phyloP scores from a whole-genome alignment of 164 flowering plant genomes.

The Echeveria elegans region DNA sequence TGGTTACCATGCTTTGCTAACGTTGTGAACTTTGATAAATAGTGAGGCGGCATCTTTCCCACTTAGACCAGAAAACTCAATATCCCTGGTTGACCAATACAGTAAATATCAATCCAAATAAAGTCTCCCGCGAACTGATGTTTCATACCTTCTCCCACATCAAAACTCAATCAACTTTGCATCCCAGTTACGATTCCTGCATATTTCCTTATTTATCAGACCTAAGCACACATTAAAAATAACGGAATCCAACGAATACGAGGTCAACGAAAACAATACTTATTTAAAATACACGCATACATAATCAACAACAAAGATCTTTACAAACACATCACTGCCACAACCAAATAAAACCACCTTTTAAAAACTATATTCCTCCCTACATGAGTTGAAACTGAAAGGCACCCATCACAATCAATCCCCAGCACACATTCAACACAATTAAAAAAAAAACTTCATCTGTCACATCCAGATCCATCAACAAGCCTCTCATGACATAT shows the following conservation, averaged over 20 bases:
- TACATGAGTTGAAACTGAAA: not conserved
- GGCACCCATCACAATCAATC: not conserved
- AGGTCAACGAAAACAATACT: not conserved
- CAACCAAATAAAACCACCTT: not conserved
- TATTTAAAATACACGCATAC: not conserved
- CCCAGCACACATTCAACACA: not conserved
- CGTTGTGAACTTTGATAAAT: conserved; percentile 36
- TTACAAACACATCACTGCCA: not conserved
- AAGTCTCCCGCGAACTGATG: conserved; percentile 12
- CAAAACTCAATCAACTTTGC: conserved; percentile 6
- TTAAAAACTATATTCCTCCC: not conserved
- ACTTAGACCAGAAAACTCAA: conserved; percentile 24
- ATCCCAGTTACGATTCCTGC: not conserved
- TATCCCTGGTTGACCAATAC: conserved; percentile 11
- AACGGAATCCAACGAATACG: not conserved
- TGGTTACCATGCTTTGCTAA: conserved; percentile 30
- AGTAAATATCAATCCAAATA: conserved; percentile 7
- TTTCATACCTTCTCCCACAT: conserved; percentile 40
- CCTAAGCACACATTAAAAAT: not conserved
- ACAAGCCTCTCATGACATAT: not conserved
- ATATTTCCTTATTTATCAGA: not conserved
- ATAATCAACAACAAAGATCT: not conserved
- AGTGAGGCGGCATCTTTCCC: conserved; percentile 56
- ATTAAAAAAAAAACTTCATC: not conserved
- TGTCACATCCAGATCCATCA: not conserved